Base-by-base conservation (phyloP, 2,329 filamentous ascomycete species). In the Diplodia sapinea region DNA sequence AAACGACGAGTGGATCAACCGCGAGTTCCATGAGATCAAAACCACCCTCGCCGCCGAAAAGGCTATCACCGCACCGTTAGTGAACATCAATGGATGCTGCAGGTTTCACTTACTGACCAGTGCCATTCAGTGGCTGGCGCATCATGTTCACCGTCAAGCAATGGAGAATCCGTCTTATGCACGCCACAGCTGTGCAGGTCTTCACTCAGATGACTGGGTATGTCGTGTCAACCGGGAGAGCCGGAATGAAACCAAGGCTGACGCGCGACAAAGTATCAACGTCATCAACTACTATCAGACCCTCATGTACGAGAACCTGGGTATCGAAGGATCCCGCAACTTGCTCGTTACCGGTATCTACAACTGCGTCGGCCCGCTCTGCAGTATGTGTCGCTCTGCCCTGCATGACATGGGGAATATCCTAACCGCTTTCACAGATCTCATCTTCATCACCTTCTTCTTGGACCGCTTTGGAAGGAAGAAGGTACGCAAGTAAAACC, bases 181-280 rank as follows among this genome's bases (percentile, higher is more conserved):
- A 89, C 69, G 89, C 86, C 26, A 85, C 85, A 51, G 77, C 86
- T 38, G 84, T 89, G 49, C 88, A 91, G 74, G 83, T 88, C 69
- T 88, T 91, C 72, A 87, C 88, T 57, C 88, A 90, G 70, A 84
- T 90, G 72, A 85, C 83, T n/a, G 86, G 86, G 79, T 79, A 75
- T 57, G 74, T 68, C 8, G 7, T 4, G 13, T 1, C 20, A 11
- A n/a, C 33, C 31, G 11, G 12, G 29, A 6, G 9, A 4, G 26
- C 40, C 36, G 11, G 8, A n/a, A 4, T 26, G 4, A 12, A 23
- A 38, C 4, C 47, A 20, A 36, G 17, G 43, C 62, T 65, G 6
- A 66, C 54, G 4, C 31, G 7, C 13, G 23, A 20, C 20, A 1
- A 31, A 78, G 76, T 29, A 79, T 79, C 68, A 83, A 89, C 71